Evolutionary conservation across 768 basidiomycete genomes (phyloP).

Genomic region (Macrolepiota dolichaula): DNA sequence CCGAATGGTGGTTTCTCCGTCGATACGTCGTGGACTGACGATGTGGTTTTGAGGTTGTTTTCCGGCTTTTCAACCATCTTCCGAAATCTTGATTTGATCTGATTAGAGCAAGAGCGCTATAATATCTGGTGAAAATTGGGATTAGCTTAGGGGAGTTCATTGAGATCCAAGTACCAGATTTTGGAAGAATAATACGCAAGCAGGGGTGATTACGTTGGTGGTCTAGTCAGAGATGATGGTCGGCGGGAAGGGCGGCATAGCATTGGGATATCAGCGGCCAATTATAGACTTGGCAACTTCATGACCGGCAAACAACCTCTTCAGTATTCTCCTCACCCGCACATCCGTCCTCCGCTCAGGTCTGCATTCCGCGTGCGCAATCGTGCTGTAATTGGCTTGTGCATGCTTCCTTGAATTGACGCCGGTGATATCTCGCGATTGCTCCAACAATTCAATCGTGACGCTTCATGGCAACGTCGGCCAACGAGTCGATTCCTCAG

Average conservation of each 20-base stretch:
- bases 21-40: conserved; percentile 63
- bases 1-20: conserved; percentile 66
- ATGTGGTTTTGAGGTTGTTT: conserved; percentile 34
- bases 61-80: background rate
- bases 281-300: conserved; percentile 5
- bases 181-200: background rate
- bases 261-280: background rate
- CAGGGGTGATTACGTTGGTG: background rate
- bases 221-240: conserved; percentile 1
- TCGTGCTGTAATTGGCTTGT: background rate
- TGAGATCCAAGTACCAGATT: background rate
- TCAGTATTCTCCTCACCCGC: background rate
- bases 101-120: background rate
- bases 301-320: conserved; percentile 1
- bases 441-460: background rate
- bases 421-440: background rate
- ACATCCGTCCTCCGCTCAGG: background rate
- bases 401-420: background rate
- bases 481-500: conserved; percentile 23
- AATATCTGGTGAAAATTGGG: background rate
- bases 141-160: background rate
- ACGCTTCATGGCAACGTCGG: background rate
- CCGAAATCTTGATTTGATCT: background rate
- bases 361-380: background rate
- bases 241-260: conserved; percentile 3